These are phyloP conservation scores for Heteromeles arbutifolia DNA, from an alignment of 306 rosid species.

Conservation along the genomic window DNA sequence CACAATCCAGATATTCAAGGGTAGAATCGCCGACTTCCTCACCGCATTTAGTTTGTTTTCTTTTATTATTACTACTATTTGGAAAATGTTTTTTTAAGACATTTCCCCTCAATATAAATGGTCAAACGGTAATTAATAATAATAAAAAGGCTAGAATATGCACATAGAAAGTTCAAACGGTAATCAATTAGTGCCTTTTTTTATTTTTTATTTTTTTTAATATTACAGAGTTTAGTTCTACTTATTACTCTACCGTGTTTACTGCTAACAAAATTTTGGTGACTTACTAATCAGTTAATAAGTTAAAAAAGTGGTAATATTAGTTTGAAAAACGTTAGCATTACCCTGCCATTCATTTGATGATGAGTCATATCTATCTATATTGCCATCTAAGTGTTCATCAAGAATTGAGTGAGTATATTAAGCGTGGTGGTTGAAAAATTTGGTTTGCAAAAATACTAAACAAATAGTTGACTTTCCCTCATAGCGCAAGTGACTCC, in stretches of 20 bases:
- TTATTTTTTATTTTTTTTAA: too few relatives aligned
- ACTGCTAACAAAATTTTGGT: background rate
- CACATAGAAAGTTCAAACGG: too few relatives aligned
- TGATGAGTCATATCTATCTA: too few relatives aligned
- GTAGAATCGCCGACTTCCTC: background rate
- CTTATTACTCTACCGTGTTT: too few relatives aligned
- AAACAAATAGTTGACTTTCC: slow-evolving; percentile 8
- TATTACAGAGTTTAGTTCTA: too few relatives aligned
- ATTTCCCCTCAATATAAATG: background rate
- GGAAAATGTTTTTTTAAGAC: background rate
- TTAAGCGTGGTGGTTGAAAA: background rate
- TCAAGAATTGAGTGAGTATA: background rate
- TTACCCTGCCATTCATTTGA: background rate
- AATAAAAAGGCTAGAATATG: too few relatives aligned
- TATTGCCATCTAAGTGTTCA: background rate
- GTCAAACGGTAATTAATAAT: too few relatives aligned
- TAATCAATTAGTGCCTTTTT: too few relatives aligned
- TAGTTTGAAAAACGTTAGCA: background rate
- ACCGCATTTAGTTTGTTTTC: background rate
- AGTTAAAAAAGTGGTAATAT: too few relatives aligned
- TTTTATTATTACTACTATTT: background rate
- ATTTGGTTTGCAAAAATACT: background rate
- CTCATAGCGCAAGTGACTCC: background rate
- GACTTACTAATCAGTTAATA: too few relatives aligned
- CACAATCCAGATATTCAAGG: background rate